Base-by-base conservation (phyloP, 495 filamentous ascomycete genomes). In the Hypomontagnella submonticulosa region DNA sequence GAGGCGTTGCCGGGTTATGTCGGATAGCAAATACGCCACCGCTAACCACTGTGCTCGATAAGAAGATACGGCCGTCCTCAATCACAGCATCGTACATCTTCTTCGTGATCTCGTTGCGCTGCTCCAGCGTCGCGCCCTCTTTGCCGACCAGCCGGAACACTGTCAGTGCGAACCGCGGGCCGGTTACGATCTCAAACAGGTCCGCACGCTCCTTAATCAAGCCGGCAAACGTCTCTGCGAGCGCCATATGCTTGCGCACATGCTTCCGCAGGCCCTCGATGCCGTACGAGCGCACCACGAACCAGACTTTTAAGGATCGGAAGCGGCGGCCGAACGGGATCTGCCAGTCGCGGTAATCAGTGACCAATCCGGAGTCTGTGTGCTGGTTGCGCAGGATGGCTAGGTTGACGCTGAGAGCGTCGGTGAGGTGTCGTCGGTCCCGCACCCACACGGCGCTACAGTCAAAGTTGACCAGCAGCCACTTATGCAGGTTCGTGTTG, bases 301-400 rank as follows among this genome's bases (percentile, higher is more conserved):
- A 97, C 95, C 95, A 99, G 70, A 97, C 90, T 82, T 99, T 99
- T 48, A 99, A 77, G 0, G 89, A 85, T 10, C 95, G 82, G 82
- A 99, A 98, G n/a, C 95, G 85, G 5, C 95, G 84, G 10, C 95
- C 95, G 0, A 99, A 86, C 9, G 95, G 95, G 71, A 99, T 97
- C 76, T 96, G 93, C 95, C 95, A 99, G 82, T 99, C 96, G 19
- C 95, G 87, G 77, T 99, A 98, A 73, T 99, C 95, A 34, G 92
- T 97, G 2, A 99, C 95, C 4, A 93, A 83, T 1, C 94, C 94
- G 42, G 83, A 84, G 58, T 93, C 91, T 0, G 89, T 89, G 75
- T 89, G 92, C 1, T 85, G 75, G 76, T 97, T 97, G 59, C 86
- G 83, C 7, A 96, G 85, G 77, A 96, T 98, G 6, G 89, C 84